Conservation (phyloP, 768 basidiomycete genomes). For the Lactifluus subvellereus region DNA sequence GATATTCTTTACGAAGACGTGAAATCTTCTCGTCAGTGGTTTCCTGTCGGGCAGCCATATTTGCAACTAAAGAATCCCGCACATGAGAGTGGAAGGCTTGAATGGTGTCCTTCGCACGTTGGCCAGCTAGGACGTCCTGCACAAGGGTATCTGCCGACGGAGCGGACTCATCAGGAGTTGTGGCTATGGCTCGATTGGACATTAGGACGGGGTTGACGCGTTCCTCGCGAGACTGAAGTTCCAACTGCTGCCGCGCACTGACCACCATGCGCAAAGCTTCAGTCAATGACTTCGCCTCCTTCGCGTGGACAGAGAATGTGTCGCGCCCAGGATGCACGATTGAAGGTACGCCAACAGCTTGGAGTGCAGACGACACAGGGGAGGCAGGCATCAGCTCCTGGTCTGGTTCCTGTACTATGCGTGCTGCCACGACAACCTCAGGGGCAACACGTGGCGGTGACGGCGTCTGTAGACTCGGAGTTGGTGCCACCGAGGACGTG, state of each 20-base stretch:
- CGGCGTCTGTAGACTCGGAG: conserved; percentile 23
- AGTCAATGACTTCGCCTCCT: conserved; percentile 33
- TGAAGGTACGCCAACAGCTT: conserved; percentile 6
- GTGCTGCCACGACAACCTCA: conserved; percentile 24
- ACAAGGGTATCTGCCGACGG: conserved; percentile 40
- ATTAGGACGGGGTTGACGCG: conserved; percentile 57
- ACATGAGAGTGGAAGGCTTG: conserved; percentile 35
- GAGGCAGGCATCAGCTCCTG: conserved; percentile 18
- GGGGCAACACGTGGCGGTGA: conserved; percentile 27
- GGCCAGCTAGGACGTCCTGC: conserved; percentile 40
- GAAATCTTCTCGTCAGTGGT: conserved; percentile 48
- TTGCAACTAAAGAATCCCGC: conserved; percentile 47
- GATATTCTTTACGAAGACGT: conserved; percentile 59
- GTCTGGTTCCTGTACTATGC: conserved; percentile 17
- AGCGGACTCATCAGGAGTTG: conserved; percentile 32
- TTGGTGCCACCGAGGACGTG: conserved; percentile 11
- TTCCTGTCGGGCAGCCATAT: conserved; percentile 49
- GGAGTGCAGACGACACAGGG: conserved; percentile 10
- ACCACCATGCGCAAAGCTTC: conserved; percentile 63
- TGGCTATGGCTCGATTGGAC: conserved; percentile 48
- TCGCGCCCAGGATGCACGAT: background rate
- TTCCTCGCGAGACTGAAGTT: conserved; percentile 57
- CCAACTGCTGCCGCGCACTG: conserved; percentile 53
- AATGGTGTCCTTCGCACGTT: conserved; percentile 33
- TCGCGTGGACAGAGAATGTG: conserved; percentile 9